Evolutionary conservation across 352 stramenopile genomes (phyloP).

Genomic region (Globisporangium radiosum): DNA sequence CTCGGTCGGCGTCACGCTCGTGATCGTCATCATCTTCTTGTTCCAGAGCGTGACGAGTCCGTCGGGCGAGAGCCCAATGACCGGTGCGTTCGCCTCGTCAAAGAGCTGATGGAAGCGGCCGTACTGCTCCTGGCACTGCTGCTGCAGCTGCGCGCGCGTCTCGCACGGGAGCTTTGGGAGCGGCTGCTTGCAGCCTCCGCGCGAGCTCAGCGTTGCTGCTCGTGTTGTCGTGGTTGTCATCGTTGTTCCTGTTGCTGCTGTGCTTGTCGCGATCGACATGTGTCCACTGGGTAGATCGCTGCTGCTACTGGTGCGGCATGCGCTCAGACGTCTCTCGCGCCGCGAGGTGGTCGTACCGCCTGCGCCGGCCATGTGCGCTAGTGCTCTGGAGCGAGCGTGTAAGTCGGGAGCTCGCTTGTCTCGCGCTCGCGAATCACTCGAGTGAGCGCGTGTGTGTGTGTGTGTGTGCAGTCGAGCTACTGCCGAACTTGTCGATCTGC

Average conservation of each 20-base stretch:
- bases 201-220: conserved; percentile 1
- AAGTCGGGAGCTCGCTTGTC: no score
- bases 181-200: neutral
- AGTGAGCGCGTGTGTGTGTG: neutral
- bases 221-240: neutral
- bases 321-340: neutral
- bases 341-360: neutral
- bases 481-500: neutral
- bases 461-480: neutral
- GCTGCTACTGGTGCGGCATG: neutral
- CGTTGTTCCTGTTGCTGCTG: neutral
- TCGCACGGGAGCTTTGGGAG: conserved; percentile 6
- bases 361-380: neutral
- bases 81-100: conserved; percentile 44
- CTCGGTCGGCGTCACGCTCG: conserved; percentile 19
- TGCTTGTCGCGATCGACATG: no score
- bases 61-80: conserved; percentile 31
- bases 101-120: conserved; percentile 36
- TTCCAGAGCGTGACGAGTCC: conserved; percentile 65
- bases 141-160: neutral
- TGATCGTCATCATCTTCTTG: conserved; percentile 39
- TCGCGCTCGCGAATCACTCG: no score
- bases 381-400: neutral
- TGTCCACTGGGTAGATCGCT: neutral
- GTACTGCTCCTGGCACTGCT: conserved; percentile 12